phyloP scores from a whole-genome alignment of 768 basidiomycete species.

The Aureoboletus auriporus region DNA sequence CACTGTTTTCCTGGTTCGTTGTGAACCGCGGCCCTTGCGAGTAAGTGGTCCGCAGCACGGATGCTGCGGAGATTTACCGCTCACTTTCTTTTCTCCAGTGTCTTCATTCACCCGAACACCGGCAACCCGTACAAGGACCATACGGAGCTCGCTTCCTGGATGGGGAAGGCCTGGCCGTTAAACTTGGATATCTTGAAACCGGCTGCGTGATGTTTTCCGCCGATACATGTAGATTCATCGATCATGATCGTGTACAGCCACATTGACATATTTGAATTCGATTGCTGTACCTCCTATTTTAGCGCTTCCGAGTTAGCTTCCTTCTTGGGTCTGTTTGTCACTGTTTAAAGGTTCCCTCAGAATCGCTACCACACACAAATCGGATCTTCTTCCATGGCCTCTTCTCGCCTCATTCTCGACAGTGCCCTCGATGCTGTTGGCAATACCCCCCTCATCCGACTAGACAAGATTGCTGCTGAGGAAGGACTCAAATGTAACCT shows the following conservation, averaged over 20 bases:
- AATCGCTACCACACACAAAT: no score
- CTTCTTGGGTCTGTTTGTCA: no score
- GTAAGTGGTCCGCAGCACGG: slow-evolving; percentile 39
- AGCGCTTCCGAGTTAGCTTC: no score
- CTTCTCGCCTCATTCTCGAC: slow-evolving; percentile 53
- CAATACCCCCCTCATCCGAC: slow-evolving; percentile 84
- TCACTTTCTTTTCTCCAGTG: slow-evolving; percentile 33
- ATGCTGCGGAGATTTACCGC: background rate
- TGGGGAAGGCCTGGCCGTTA: slow-evolving; percentile 59
- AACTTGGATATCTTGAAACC: slow-evolving; percentile 37
- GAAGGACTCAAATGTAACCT: slow-evolving; percentile 87
- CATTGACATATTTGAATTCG: no score
- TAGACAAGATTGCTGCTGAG: slow-evolving; percentile 70
- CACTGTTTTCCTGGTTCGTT: slow-evolving; percentile 63
- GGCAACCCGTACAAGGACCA: slow-evolving; percentile 53
- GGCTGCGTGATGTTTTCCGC: background rate
- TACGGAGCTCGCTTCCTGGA: slow-evolving; percentile 62
- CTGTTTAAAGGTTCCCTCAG: no score
- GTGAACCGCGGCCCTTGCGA: slow-evolving; percentile 70
- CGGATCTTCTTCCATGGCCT: slow-evolving; percentile 22
- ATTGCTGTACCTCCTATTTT: no score
- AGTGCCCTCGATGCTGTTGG: slow-evolving; percentile 85
- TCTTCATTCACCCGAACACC: slow-evolving; percentile 72
- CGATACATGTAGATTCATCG: no score
- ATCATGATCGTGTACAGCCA: no score